These are phyloP conservation scores for Claviceps digitariae DNA, from an alignment of 2,329 filamentous ascomycete species.

Conservation along the genomic window DNA sequence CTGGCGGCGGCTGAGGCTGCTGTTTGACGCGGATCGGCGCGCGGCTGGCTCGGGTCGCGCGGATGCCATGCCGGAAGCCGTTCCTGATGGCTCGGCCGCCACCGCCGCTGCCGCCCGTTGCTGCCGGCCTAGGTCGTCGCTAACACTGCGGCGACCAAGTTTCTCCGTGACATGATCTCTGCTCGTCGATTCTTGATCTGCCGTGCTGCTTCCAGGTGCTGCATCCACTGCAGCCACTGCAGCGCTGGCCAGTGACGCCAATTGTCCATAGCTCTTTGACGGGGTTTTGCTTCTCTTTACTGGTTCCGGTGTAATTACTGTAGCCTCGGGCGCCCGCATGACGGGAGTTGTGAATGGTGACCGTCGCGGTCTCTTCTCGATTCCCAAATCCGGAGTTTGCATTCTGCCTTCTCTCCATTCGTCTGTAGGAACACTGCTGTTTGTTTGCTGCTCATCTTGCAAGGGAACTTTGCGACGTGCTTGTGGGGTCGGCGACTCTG, in stretches of 20 bases:
- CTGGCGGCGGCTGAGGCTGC: slow-evolving; percentile 31
- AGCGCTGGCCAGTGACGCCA: slow-evolving; percentile 6
- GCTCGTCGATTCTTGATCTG: not conserved
- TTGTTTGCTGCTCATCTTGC: slow-evolving; percentile 27
- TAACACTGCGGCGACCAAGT: slow-evolving; percentile 3
- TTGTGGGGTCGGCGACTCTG: slow-evolving; percentile 29
- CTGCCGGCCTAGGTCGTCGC: slow-evolving; percentile 1
- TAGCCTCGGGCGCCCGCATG: slow-evolving; percentile 24
- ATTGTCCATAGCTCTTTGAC: slow-evolving; percentile 17
- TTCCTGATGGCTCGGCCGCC: not conserved
- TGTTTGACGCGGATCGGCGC: slow-evolving; percentile 37
- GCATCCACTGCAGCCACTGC: not conserved
- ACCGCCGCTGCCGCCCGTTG: not conserved
- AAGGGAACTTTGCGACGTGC: slow-evolving; percentile 21
- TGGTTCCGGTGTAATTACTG: slow-evolving; percentile 28
- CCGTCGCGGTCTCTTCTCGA: slow-evolving; percentile 16
- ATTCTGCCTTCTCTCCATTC: slow-evolving; percentile 27
- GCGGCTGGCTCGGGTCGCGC: slow-evolving; percentile 13
- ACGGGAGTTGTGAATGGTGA: slow-evolving; percentile 25
- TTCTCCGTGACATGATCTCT: slow-evolving; percentile 5
- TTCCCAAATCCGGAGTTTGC: slow-evolving; percentile 16
- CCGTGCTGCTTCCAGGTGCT: not conserved
- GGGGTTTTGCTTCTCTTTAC: slow-evolving; percentile 22
- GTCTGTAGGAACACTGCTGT: slow-evolving; percentile 44
- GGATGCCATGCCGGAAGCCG: not conserved